Conservation (phyloP, 108 stramenopile genomes). For the Fragilariopsis cylindrus region DNA sequence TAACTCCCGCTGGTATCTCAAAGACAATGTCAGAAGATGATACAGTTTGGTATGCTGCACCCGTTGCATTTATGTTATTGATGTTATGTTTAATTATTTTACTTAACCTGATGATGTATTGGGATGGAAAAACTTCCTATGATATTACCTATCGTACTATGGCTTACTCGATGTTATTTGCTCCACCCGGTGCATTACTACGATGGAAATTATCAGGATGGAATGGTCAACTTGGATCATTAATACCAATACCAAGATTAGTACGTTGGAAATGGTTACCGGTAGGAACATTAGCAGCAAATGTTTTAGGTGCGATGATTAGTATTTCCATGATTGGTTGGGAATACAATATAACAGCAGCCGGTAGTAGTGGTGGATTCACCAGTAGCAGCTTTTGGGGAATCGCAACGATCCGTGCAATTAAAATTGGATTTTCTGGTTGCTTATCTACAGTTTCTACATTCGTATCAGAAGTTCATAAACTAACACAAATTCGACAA, state of each 20-base stretch:
- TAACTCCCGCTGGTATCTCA: slow-evolving; percentile 20
- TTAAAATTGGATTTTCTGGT: slow-evolving; percentile 64
- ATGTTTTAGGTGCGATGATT: slow-evolving; percentile 47
- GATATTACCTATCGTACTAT: slow-evolving; percentile 42
- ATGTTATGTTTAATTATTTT: background rate
- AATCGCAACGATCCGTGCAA: slow-evolving; percentile 36
- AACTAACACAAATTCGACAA: slow-evolving; percentile 5
- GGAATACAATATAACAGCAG: slow-evolving; percentile 24
- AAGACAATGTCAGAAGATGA: background rate
- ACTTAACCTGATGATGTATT: slow-evolving; percentile 17
- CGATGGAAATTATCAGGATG: slow-evolving; percentile 52
- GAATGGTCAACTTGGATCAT: slow-evolving; percentile 34
- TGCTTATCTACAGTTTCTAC: slow-evolving; percentile 69
- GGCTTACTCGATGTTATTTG: slow-evolving; percentile 39
- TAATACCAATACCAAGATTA: background rate
- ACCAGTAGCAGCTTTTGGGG: slow-evolving; percentile 29
- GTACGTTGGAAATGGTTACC: slow-evolving; percentile 42
- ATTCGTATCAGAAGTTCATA: slow-evolving; percentile 55
- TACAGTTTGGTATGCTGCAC: slow-evolving; percentile 4
- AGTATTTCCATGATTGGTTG: slow-evolving; percentile 37
- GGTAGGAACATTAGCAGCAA: slow-evolving; percentile 58
- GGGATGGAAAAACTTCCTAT: slow-evolving; percentile 14
- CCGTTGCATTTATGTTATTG: slow-evolving; percentile 4
- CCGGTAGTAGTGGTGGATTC: background rate
- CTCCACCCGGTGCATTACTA: slow-evolving; percentile 60